Evolutionary conservation across 2,329 filamentous ascomycete genomes (phyloP), one percentile per base, ranked within the genome.

Genomic region (Alternaria sp.): DNA sequence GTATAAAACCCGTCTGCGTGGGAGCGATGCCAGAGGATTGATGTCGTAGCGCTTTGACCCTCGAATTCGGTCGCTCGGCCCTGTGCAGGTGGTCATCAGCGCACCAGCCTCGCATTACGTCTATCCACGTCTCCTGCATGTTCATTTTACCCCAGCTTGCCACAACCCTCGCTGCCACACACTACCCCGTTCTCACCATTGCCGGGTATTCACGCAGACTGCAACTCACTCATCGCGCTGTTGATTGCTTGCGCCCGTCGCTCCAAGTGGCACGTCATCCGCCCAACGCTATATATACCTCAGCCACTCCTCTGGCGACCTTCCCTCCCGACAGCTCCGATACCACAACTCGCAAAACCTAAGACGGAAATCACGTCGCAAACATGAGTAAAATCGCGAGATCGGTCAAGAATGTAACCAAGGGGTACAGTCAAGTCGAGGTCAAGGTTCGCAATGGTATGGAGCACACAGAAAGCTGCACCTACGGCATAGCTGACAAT

Each of bases 371-470:
- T 33, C 28, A 54, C 46, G 36, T 50, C 54, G 59, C 61, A 63
- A 84, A 75, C 63, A 99, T 99, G 95, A 97, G 94, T 60, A 96
- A 96, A 82, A 93, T 98, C 78, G 92, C 98, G 77, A 88, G 95
- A 80, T 96, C 92, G 78, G 93, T 98, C 74, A 98, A 97, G 42
- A 99, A 98, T 84, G 94, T 99, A 80, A 98, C 95, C 79, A 99
- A 98, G 83, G 95, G 95, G 72, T 99, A 99, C 78, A 97, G 94
- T 34, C 89, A 86, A 67, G 92, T 96, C 72, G 94, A 99, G 84
- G 92, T 98, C 79, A 98, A 98, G 84, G 95, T 99, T 79, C 77
- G 72, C 56, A 79, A 75, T 74, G 68, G 66, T 73, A 65, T 34
- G 67, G 17, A 53, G 21, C 14, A 26, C 36, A 39, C 39, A 14